Percentiles rank a stretch among this genome's conserved stretches.
phyloP scores from a whole-genome alignment of 495 filamentous ascomycete species.

The Bryoglossum gracile region DNA sequence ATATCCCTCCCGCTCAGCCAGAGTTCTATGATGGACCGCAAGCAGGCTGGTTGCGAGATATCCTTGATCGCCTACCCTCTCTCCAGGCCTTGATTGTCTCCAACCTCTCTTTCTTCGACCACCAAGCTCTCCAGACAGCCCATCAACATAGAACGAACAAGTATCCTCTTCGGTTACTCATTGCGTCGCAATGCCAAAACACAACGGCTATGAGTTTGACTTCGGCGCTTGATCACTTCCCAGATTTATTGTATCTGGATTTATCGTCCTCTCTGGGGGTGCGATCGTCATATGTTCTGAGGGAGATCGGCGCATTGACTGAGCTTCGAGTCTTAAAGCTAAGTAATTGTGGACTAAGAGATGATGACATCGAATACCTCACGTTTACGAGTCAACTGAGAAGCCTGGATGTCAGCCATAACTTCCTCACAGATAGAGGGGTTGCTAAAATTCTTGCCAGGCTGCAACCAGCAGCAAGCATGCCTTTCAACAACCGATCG shows the following conservation, averaged over 20 bases:
- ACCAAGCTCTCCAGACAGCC: slow-evolving; percentile 40
- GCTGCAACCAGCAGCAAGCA: slow-evolving; percentile 4
- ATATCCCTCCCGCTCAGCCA: slow-evolving; percentile 58
- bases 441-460: slow-evolving; percentile 42
- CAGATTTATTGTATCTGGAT: slow-evolving; percentile 51
- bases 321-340: slow-evolving; percentile 53
- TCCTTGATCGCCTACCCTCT: slow-evolving; percentile 51
- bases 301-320: slow-evolving; percentile 34
- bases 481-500: neutral
- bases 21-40: slow-evolving; percentile 59
- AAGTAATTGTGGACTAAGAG: slow-evolving; percentile 47
- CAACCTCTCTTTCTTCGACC: slow-evolving; percentile 56
- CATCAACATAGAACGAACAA: slow-evolving; percentile 13
- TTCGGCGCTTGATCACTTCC: slow-evolving; percentile 46
- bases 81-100: slow-evolving; percentile 57
- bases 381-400: slow-evolving; percentile 46
- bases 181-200: slow-evolving; percentile 51
- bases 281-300: slow-evolving; percentile 44
- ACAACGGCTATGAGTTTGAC: slow-evolving; percentile 47
- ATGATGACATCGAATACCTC: slow-evolving; percentile 46
- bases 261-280: slow-evolving; percentile 52
- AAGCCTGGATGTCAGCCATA: slow-evolving; percentile 53
- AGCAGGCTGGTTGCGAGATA: slow-evolving; percentile 53
- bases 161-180: slow-evolving; percentile 44
- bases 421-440: slow-evolving; percentile 51